Conservation (phyloP, 768 basidiomycete species). For the Tylopilus sp. region DNA sequence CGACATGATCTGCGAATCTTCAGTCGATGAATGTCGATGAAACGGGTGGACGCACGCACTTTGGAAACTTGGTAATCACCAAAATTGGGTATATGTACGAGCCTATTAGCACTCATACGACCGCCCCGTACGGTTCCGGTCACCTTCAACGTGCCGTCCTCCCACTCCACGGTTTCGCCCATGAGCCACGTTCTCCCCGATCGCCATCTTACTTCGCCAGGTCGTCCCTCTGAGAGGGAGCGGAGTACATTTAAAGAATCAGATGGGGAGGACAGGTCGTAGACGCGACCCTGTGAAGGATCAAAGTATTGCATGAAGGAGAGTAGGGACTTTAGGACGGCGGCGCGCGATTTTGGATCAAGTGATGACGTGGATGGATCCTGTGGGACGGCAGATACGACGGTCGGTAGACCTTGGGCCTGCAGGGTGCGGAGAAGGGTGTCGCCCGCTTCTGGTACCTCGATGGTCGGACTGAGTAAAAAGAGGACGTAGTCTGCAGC, state of each 20-base stretch:
- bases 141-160: slow-evolving; percentile 65
- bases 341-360: slow-evolving; percentile 60
- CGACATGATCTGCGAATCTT: slow-evolving; percentile 59
- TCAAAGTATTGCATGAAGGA: slow-evolving; percentile 97
- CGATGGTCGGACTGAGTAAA: slow-evolving; percentile 72
- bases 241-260: slow-evolving; percentile 75
- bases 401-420: slow-evolving; percentile 85
- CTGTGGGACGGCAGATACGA: slow-evolving; percentile 70
- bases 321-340: slow-evolving; percentile 80
- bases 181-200: slow-evolving; percentile 77
- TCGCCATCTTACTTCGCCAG: slow-evolving; percentile 76
- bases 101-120: slow-evolving; percentile 69
- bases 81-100: slow-evolving; percentile 82
- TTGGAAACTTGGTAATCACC: slow-evolving; percentile 87
- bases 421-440: slow-evolving; percentile 84
- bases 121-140: slow-evolving; percentile 85
- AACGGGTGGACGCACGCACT: slow-evolving; percentile 39
- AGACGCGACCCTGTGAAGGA: slow-evolving; percentile 73
- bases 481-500: slow-evolving; percentile 90
- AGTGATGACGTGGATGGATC: slow-evolving; percentile 40
- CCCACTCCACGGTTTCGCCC: slow-evolving; percentile 61
- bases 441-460: slow-evolving; percentile 86
- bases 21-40: not conserved
- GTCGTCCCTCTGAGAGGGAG: slow-evolving; percentile 80
- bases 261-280: slow-evolving; percentile 60